phyloP scores from a whole-genome alignment of 768 basidiomycete genomes.

The Dacryopinax spathularia region DNA sequence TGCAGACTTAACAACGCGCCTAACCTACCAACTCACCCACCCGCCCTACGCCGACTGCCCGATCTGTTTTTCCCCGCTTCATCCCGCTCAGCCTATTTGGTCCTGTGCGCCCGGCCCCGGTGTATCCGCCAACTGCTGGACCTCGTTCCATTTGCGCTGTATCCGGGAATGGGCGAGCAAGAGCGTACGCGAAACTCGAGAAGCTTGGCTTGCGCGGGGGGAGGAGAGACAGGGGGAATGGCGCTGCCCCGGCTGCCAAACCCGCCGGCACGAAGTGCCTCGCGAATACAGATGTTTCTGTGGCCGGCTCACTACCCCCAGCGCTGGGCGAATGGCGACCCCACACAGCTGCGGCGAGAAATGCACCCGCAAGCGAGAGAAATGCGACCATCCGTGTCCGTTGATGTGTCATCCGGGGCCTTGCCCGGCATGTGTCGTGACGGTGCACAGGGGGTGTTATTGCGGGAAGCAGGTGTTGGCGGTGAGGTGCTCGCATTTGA shows the following conservation, averaged over 20 bases:
- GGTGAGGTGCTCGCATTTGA: constrained; percentile 41
- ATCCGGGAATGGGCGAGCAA: constrained; percentile 78
- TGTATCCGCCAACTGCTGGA: constrained; percentile 46
- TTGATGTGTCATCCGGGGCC: constrained; percentile 87
- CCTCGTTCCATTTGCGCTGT: constrained; percentile 80
- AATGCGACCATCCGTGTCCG: constrained; percentile 72
- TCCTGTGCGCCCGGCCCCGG: constrained; percentile 54
- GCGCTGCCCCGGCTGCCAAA: constrained; percentile 90
- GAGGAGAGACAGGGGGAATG: constrained; percentile 54
- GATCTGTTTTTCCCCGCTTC: constrained; percentile 64
- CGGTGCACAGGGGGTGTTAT: constrained; percentile 60
- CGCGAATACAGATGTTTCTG: constrained; percentile 64
- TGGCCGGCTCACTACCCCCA: constrained; percentile 55
- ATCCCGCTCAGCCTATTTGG: constrained; percentile 71
- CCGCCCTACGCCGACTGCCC: constrained; percentile 52
- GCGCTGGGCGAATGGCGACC: constrained; percentile 50
- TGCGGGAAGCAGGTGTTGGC: constrained; percentile 50
- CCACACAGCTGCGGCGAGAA: constrained; percentile 39
- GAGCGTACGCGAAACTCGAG: constrained; percentile 49
- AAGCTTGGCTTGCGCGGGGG: constrained; percentile 55
- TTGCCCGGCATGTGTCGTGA: constrained; percentile 84
- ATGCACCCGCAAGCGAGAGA: constrained; percentile 21
- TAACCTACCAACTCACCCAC: constrained; percentile 49
- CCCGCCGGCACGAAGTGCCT: constrained; percentile 52
- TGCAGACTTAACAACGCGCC: constrained; percentile 61